Base-by-base conservation (phyloP, 306 rosid species). In the Myrica gale region DNA sequence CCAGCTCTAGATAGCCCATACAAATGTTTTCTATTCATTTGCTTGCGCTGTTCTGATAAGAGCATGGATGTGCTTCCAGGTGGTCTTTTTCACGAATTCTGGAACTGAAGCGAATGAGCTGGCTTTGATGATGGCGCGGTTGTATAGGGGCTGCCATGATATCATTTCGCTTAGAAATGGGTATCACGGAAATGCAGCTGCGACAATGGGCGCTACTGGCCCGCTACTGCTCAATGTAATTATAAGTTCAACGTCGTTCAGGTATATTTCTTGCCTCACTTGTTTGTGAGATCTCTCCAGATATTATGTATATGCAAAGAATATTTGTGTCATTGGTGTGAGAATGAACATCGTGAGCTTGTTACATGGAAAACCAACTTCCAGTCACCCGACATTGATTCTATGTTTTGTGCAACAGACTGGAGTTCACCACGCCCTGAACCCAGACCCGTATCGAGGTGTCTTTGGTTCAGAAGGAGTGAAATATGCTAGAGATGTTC, bases 71-170 rank as follows among this genome's bases (percentile, higher is more conserved):
- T 57, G 13, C 15, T 74, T 44, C 60, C 61, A 84, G 84, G 88
- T 20, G 73, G 88, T 85, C 71, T 82, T 67, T 83, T 85, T 81
- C 74, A 85, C 88, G 68, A 85, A 85, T 82, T 85, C 88, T 23
- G 88, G 88, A 65, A 85, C 88, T 32, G 88, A 85, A 75, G 88
- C 85, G 73, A 85, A 85, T 68, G 88, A 85, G 68, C 66, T 85
- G 50, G 88, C 88, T 72, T 53, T 85, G 70, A 75, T 85, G 85
- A 85, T 85, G 48, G 85, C 88, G 3, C 74, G 88, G 57, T 6
- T 85, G 51, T 85, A 82, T 71, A 72, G 82, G 44, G 78, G 88
- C 32, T 85, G 68, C 63, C 82, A 85, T 68, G 88, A 85, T 56
- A 73, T 85, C 41, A 79, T 85, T 79, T 85, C 88, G 42, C 70